A percentile compares a stretch with the other conserved stretches of the same genome.
phyloP scores from a whole-genome alignment of 31 red algal species.

The Asparagopsis taxiformis region DNA sequence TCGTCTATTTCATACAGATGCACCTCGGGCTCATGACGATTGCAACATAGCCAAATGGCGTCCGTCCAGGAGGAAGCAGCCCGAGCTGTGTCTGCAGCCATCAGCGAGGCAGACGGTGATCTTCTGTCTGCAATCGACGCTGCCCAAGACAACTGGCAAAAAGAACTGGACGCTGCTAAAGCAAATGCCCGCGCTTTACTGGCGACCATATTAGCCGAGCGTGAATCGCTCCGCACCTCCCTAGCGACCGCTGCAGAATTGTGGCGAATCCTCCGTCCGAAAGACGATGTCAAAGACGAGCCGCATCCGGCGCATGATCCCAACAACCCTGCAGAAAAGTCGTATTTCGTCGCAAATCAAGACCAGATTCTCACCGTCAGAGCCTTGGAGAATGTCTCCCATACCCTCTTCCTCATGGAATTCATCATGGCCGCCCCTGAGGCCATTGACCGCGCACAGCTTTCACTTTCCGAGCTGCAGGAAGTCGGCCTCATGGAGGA shows the following conservation, averaged over 20 bases:
- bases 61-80: constrained; percentile 46
- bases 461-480: constrained; percentile 20
- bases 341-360: constrained; percentile 14
- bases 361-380: constrained; percentile 25
- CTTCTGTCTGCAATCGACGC: constrained; percentile 34
- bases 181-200: constrained; percentile 31
- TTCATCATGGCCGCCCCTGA: constrained; percentile 52
- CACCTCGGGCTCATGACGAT: not conserved
- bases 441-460: constrained; percentile 19
- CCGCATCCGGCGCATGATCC: not conserved
- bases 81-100: constrained; percentile 29
- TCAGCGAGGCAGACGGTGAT: constrained; percentile 28
- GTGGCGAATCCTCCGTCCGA: constrained; percentile 29
- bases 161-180: constrained; percentile 30
- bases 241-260: constrained; percentile 37
- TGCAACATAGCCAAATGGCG: constrained; percentile 4
- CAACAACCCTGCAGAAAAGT: not conserved
- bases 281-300: not conserved
- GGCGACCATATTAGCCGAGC: constrained; percentile 32
- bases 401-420: constrained; percentile 46
- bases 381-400: constrained; percentile 54
- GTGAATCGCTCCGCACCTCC: constrained; percentile 39
- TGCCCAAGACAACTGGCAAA: constrained; percentile 28
- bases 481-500: constrained; percentile 34
- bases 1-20: not conserved